Percentiles rank a stretch among this genome's conserved stretches.
phyloP scores from a whole-genome alignment of 495 filamentous ascomycete species.

The Aspergillus ostianus region DNA sequence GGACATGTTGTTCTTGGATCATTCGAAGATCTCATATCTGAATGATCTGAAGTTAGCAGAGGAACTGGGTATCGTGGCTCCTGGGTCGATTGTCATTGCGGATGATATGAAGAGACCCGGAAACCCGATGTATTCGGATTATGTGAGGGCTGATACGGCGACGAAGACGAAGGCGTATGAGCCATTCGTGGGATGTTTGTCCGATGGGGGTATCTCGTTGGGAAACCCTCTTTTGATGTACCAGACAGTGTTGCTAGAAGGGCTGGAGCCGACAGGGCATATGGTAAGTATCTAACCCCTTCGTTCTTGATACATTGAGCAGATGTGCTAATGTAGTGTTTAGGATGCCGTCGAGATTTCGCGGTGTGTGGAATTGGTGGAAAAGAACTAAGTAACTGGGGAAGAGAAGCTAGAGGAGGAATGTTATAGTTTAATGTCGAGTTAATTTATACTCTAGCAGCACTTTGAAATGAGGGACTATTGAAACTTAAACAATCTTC shows the following conservation, averaged over 20 bases:
- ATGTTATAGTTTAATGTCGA: background rate
- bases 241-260: slow-evolving; percentile 8
- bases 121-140: slow-evolving; percentile 56
- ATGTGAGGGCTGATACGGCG: slow-evolving; percentile 13
- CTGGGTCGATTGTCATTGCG: slow-evolving; percentile 57
- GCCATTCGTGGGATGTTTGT: slow-evolving; percentile 14
- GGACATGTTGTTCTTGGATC: slow-evolving; percentile 66
- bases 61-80: slow-evolving; percentile 52
- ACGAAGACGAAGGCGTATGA: slow-evolving; percentile 17
- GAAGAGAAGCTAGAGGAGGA: background rate
- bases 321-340: background rate
- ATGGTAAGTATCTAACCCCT: background rate
- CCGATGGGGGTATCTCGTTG: background rate
- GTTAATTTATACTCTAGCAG: no score
- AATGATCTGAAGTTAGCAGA: slow-evolving; percentile 66
- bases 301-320: background rate
- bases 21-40: slow-evolving; percentile 60
- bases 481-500: no score
- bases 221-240: slow-evolving; percentile 10
- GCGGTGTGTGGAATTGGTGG: background rate
- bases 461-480: no score
- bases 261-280: slow-evolving; percentile 7
- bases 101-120: slow-evolving; percentile 67
- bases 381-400: background rate
- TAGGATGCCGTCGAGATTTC: slow-evolving; percentile 10